phyloP scores from a whole-genome alignment of 768 basidiomycete species.

The Sporobolomyces phaffii region DNA sequence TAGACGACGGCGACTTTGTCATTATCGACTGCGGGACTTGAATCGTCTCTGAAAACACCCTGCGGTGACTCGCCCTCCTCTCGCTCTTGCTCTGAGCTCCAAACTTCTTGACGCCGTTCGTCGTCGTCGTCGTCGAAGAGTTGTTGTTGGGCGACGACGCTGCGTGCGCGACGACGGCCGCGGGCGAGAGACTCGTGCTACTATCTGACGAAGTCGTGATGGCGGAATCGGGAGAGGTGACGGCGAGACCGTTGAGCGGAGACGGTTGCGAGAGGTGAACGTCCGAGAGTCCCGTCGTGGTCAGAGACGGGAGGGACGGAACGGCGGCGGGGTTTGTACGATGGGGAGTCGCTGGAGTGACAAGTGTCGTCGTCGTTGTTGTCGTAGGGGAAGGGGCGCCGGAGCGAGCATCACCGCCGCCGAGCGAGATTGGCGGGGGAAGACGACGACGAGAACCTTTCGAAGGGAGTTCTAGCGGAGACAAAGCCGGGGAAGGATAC shows the following conservation, averaged over 20 bases:
- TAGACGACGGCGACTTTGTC: too few relatives aligned
- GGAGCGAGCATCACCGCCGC: background rate
- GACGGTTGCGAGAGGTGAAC: background rate
- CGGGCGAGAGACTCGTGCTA: background rate
- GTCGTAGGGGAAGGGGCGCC: background rate
- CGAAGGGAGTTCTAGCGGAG: background rate
- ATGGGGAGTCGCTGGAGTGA: background rate
- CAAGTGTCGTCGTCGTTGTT: background rate
- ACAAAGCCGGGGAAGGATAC: background rate
- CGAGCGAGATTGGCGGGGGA: slow-evolving; percentile 12
- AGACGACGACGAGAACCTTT: background rate
- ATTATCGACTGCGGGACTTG: background rate
- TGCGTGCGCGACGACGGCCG: background rate
- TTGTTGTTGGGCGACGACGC: background rate
- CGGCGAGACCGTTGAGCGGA: background rate
- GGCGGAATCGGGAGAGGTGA: background rate
- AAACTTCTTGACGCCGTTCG: slow-evolving; percentile 2
- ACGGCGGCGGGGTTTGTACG: background rate
- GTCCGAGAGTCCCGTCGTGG: background rate
- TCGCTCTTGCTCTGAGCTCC: slow-evolving; percentile 30
- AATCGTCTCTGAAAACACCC: slow-evolving; percentile 25
- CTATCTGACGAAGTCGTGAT: background rate
- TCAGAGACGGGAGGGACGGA: background rate
- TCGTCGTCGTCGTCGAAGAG: background rate
- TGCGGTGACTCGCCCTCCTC: slow-evolving; percentile 23